Evolutionary conservation across 2,329 filamentous ascomycete genomes (phyloP).

Genomic region (Boeremia lycopersici): DNA sequence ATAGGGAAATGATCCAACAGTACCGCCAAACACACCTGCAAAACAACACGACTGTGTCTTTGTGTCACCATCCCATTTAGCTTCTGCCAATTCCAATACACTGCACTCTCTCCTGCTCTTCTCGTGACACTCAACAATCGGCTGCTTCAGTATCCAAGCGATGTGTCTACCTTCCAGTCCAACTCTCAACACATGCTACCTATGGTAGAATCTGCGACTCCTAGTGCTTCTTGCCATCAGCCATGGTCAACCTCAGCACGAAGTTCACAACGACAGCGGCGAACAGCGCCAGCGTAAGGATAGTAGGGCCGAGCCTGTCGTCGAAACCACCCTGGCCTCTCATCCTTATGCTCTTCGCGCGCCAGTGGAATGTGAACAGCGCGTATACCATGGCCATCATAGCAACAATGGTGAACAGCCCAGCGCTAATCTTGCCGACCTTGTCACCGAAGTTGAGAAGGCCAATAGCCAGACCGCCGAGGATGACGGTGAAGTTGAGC

Average conservation of each 20-base stretch:
- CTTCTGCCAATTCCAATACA: neutral
- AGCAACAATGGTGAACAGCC: conserved; percentile 90
- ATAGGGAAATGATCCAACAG: too few relatives aligned
- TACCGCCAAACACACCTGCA: too few relatives aligned
- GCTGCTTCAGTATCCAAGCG: neutral
- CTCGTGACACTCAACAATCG: neutral
- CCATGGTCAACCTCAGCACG: conserved; percentile 62
- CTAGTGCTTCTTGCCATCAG: conserved; percentile 19
- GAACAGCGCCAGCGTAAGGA: conserved; percentile 84
- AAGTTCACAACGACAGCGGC: conserved; percentile 96
- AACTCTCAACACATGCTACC: neutral
- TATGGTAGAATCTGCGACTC: neutral
- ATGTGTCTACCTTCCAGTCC: neutral
- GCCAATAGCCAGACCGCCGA: conserved; percentile 93
- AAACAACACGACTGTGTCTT: neutral
- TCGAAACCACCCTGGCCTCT: conserved; percentile 95
- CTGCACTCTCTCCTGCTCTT: neutral
- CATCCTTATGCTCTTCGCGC: conserved; percentile 88
- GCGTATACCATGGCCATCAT: conserved; percentile 97
- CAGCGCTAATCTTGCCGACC: conserved; percentile 90
- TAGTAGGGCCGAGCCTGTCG: conserved; percentile 90
- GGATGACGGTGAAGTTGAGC: conserved; percentile 99
- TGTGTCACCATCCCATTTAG: neutral
- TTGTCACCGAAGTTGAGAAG: conserved; percentile 98
- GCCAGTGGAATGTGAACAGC: conserved; percentile 94